phyloP scores from a whole-genome alignment of 2,329 filamentous ascomycete species.

The Colletotrichum musicola region DNA sequence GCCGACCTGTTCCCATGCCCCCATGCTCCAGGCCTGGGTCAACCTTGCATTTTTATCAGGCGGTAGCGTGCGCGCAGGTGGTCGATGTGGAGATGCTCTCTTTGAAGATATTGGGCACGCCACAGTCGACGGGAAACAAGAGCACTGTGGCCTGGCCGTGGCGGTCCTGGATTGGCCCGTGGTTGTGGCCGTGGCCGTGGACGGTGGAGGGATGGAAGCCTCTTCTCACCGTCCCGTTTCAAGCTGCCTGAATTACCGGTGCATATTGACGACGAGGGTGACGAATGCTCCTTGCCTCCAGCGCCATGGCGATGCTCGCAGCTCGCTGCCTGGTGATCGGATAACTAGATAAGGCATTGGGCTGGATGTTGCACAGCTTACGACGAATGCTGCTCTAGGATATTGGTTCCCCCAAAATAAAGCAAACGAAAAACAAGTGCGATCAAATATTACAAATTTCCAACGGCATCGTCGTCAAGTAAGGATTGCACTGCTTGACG shows the following conservation, averaged over 20 bases:
- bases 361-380: background rate
- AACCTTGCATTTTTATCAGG: constrained; percentile 37
- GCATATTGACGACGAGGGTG: constrained; percentile 16
- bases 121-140: constrained; percentile 8
- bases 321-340: constrained; percentile 25
- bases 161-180: constrained; percentile 28
- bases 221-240: constrained; percentile 31
- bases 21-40: constrained; percentile 31
- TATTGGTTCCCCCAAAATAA: too few relatives aligned
- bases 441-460: too few relatives aligned
- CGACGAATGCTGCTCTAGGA: background rate
- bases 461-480: background rate
- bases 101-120: constrained; percentile 30
- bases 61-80: constrained; percentile 33
- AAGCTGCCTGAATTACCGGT: constrained; percentile 29
- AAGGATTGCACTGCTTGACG: background rate
- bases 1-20: constrained; percentile 34
- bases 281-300: constrained; percentile 23
- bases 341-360: constrained; percentile 11
- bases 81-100: constrained; percentile 33
- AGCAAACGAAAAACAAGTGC: too few relatives aligned
- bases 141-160: constrained; percentile 21
- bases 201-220: background rate
- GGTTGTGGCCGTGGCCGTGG: constrained; percentile 15
- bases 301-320: background rate